Base-by-base conservation (phyloP, 73 alveolate genomes). In the Tetrahymena thermophila region DNA sequence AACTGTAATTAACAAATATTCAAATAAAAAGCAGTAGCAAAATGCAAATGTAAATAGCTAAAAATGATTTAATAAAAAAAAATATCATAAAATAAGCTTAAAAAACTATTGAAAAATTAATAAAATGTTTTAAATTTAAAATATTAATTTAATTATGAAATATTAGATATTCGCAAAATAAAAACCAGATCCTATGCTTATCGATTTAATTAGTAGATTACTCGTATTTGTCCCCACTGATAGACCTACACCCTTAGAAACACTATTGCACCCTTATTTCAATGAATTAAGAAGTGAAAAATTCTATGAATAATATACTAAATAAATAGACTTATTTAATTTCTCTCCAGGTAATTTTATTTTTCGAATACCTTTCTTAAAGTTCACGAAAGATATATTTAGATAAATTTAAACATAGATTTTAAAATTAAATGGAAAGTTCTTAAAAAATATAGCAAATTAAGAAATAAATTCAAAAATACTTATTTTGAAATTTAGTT, bases 281-380 rank as follows among this genome's bases (percentile, higher is more conserved):
- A 98, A 98, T 97, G 99, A 98, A 85, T 85, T 98, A 58, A 98
- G 99, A 96, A 98, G 96, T 3, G 96, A 97, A 93, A 96, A 94
- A 37, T 84, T 96, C 43, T 96, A 96, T 6, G 85, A 97, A n/a
- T 98, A 98, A 17, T 97, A 97, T 96, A 98, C 96, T 28, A 96
- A 96, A 34, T 43, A 95, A 56, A 97, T 97, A 16, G 95, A 95
- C 43, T 85, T 96, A 38, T 96, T 96, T 94, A 96, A 96, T 93
- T 96, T 94, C 89, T 43, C 96, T 31, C 93, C 94, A 96, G 96
- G 97, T 96, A 37, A 85, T 15, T 34, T 34, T n/a, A 40, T 9
- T 34, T 13, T 21, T 10, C 11, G 13, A 35, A 28, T 9, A 19
- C 4, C n/a, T 25, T 28, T 3, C 31, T 71, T 71, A 1, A 4